These are phyloP conservation scores for Hypoxylon perforatum DNA, from an alignment of 495 filamentous ascomycete species.

Conservation along the genomic window DNA sequence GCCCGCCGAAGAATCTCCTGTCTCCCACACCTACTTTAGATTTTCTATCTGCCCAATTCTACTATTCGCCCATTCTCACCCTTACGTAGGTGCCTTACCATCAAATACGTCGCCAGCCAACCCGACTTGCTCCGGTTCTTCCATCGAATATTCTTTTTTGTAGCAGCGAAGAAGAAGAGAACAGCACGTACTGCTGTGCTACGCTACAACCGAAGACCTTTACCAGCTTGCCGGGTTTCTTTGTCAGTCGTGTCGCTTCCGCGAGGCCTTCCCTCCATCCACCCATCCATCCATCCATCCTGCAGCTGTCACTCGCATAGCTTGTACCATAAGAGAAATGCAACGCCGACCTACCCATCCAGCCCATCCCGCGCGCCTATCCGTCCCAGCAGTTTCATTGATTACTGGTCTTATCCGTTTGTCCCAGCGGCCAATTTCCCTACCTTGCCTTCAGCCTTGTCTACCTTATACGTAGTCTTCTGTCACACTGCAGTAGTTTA, in stretches of 20 bases:
- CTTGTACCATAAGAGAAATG: conserved; percentile 17
- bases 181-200: conserved; percentile 34
- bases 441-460: conserved; percentile 34
- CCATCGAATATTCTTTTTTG: conserved; percentile 31
- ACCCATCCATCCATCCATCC: conserved; percentile 6
- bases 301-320: conserved; percentile 35
- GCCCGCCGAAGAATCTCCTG: conserved; percentile 37
- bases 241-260: conserved; percentile 22
- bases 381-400: conserved; percentile 13
- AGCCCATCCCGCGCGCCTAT: conserved; percentile 33
- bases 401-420: background rate
- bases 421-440: conserved; percentile 5
- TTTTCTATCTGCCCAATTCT: conserved; percentile 36
- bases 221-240: conserved; percentile 39
- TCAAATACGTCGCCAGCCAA: conserved; percentile 21
- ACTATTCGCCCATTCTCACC: conserved; percentile 13
- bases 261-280: conserved; percentile 4
- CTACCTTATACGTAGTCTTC: conserved; percentile 36
- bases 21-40: conserved; percentile 17
- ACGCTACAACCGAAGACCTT: conserved; percentile 33
- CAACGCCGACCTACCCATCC: conserved; percentile 22
- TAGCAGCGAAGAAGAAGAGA: conserved; percentile 2
- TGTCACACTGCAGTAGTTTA: conserved; percentile 44
- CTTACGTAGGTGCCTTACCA: conserved; percentile 32
- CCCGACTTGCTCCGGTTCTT: conserved; percentile 40